Conservation (phyloP, 345 rosid species). For the Anastatica hierochuntica region DNA sequence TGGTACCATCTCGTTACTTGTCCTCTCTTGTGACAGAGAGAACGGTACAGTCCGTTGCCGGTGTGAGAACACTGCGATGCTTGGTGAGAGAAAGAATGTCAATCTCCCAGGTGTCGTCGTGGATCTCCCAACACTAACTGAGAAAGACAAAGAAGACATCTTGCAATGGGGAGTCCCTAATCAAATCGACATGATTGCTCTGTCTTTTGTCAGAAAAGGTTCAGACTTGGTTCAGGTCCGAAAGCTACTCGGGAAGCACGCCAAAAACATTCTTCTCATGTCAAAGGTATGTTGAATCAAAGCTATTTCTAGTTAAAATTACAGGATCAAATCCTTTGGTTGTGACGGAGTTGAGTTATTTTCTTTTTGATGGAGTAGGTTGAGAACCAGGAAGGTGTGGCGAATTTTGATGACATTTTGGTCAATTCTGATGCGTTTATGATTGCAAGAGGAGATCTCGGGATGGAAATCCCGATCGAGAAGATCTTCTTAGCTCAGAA, state of each 20-base stretch:
- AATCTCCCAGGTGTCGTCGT: constrained; percentile 98
- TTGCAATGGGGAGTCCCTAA: constrained; percentile 87
- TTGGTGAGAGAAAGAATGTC: constrained; percentile 95
- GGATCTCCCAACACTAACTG: constrained; percentile 92
- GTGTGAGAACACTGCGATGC: constrained; percentile 86
- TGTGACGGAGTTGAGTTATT: background rate
- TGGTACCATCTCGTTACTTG: constrained; percentile 87
- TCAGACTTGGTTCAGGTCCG: constrained; percentile 84
- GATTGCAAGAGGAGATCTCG: constrained; percentile 98
- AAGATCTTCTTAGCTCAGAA: constrained; percentile 96
- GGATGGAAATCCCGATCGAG: constrained; percentile 98
- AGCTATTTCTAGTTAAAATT: background rate
- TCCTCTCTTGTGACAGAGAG: constrained; percentile 55
- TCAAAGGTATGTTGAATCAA: constrained; percentile 58
- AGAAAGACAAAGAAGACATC: constrained; percentile 95
- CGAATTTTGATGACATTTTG: constrained; percentile 87
- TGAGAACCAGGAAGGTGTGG: constrained; percentile 98
- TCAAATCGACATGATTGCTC: constrained; percentile 91
- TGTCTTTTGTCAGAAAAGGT: constrained; percentile 91
- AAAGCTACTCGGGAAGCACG: constrained; percentile 66
- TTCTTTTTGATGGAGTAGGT: constrained; percentile 37
- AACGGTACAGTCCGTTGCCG: constrained; percentile 69
- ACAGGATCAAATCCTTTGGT: background rate
- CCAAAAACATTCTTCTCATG: constrained; percentile 85
- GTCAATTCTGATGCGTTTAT: constrained; percentile 87